phyloP scores from a whole-genome alignment of 345 rosid species.

The Salix brachista region DNA sequence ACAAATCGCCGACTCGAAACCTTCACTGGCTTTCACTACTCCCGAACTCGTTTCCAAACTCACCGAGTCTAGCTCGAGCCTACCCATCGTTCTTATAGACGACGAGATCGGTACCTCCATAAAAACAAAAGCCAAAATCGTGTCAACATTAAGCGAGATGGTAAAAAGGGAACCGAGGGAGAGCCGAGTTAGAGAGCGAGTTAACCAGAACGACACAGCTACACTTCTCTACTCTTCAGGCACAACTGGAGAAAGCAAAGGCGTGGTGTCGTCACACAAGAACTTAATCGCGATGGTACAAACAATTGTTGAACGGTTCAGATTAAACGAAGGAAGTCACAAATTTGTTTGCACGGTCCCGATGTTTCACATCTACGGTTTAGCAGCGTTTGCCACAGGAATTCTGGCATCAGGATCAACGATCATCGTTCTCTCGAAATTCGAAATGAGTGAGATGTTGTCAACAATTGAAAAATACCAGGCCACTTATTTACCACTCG shows the following conservation, averaged over 20 bases:
- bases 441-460: constrained; percentile 67
- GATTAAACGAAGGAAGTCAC: constrained; percentile 30
- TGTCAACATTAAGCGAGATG: constrained; percentile 47
- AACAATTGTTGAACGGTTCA: constrained; percentile 32
- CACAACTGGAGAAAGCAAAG: constrained; percentile 85
- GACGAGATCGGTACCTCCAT: constrained; percentile 15
- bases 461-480: constrained; percentile 50
- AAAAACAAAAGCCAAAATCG: constrained; percentile 18
- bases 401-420: constrained; percentile 66
- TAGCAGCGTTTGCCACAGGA: constrained; percentile 62
- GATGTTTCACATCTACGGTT: constrained; percentile 83
- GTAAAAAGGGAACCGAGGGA: constrained; percentile 34
- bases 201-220: constrained; percentile 69
- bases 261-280: constrained; percentile 70
- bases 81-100: constrained; percentile 61
- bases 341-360: constrained; percentile 77
- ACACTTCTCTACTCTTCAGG: constrained; percentile 88
- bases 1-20: constrained; percentile 62
- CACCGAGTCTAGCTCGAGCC: constrained; percentile 25
- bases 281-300: constrained; percentile 67
- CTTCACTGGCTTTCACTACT: constrained; percentile 68
- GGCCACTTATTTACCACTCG: constrained; percentile 56
- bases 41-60: constrained; percentile 57
- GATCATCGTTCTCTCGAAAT: constrained; percentile 58
- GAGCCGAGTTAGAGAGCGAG: constrained; percentile 51